Conservation (phyloP, 2,329 filamentous ascomycete species). For the Clonostachys rhizophaga region DNA sequence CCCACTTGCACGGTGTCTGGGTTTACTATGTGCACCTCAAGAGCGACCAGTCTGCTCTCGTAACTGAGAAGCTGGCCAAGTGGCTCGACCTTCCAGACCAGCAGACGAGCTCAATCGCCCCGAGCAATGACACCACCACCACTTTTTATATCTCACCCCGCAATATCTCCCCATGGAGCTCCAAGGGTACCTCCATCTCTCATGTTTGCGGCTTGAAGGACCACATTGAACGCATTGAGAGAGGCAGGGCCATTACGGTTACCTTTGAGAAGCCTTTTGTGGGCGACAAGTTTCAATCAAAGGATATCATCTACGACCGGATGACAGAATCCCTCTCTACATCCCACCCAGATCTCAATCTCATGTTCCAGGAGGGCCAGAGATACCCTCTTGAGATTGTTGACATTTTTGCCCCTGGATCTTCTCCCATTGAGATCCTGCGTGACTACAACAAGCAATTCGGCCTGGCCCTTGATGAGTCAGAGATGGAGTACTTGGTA, state of each 20-base stretch:
- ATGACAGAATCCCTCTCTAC: slow-evolving; percentile 86
- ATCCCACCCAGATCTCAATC: slow-evolving; percentile 61
- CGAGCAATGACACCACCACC: slow-evolving; percentile 37
- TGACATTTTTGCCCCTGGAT: slow-evolving; percentile 62
- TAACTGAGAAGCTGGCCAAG: slow-evolving; percentile 33
- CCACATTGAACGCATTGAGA: slow-evolving; percentile 73
- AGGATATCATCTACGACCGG: slow-evolving; percentile 78
- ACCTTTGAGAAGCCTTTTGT: slow-evolving; percentile 46
- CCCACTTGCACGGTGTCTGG: slow-evolving; percentile 47
- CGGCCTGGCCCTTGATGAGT: slow-evolving; percentile 80
- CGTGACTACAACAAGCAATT: slow-evolving; percentile 78
- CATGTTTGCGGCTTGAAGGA: slow-evolving; percentile 80
- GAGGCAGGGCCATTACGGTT: slow-evolving; percentile 73
- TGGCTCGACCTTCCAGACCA: slow-evolving; percentile 11
- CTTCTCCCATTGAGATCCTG: slow-evolving; percentile 65
- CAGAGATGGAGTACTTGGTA: slow-evolving; percentile 93
- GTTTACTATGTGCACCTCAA: slow-evolving; percentile 64
- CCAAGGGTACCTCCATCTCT: slow-evolving; percentile 89
- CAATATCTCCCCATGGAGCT: slow-evolving; percentile 95
- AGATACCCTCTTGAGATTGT: slow-evolving; percentile 67
- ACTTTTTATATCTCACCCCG: slow-evolving; percentile 75
- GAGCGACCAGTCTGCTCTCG: slow-evolving; percentile 34
- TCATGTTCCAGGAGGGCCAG: slow-evolving; percentile 72
- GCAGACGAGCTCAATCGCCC: slow-evolving; percentile 6
- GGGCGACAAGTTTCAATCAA: slow-evolving; percentile 48